These are phyloP conservation scores for Alternaria sp. DNA, from an alignment of 2,329 filamentous ascomycete species.

Conservation along the genomic window DNA sequence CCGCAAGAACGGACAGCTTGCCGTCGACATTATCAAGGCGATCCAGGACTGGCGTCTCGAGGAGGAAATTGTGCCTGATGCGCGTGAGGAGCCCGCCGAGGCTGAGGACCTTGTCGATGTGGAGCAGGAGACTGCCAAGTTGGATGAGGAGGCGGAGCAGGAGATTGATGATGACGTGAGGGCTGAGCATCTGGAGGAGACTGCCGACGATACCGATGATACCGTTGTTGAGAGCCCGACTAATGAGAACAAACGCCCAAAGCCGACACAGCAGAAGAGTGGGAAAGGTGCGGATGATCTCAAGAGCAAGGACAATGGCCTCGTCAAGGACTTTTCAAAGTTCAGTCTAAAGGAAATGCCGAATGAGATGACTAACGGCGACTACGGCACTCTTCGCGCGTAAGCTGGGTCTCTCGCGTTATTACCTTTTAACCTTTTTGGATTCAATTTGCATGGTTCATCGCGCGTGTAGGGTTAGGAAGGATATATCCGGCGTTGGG, in stretches of 20 bases:
- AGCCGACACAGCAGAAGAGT: conserved; percentile 6
- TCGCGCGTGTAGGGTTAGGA: neutral
- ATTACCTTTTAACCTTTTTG: neutral
- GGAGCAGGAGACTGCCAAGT: conserved; percentile 48
- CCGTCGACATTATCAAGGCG: conserved; percentile 62
- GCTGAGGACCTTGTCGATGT: conserved; percentile 48
- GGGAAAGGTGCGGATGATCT: neutral
- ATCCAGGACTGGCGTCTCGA: conserved; percentile 65
- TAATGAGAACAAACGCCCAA: conserved; percentile 5
- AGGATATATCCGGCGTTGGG: conserved; percentile 3
- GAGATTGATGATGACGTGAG: conserved; percentile 39
- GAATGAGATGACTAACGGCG: conserved; percentile 39
- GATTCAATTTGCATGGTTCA: conserved; percentile 14
- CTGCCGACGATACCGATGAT: conserved; percentile 30
- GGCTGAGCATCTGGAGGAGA: conserved; percentile 34
- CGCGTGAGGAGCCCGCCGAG: conserved; percentile 54
- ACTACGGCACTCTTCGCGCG: conserved; percentile 39
- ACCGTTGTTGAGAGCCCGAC: conserved; percentile 36
- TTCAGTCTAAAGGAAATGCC: conserved; percentile 40
- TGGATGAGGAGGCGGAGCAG: conserved; percentile 43
- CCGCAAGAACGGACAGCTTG: conserved; percentile 63
- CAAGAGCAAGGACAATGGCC: conserved; percentile 28
- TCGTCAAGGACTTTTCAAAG: conserved; percentile 36
- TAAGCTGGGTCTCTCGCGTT: neutral
- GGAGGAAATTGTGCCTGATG: conserved; percentile 59